phyloP scores from a whole-genome alignment of 1,139 yeast species.

The Candida glucosophila region DNA sequence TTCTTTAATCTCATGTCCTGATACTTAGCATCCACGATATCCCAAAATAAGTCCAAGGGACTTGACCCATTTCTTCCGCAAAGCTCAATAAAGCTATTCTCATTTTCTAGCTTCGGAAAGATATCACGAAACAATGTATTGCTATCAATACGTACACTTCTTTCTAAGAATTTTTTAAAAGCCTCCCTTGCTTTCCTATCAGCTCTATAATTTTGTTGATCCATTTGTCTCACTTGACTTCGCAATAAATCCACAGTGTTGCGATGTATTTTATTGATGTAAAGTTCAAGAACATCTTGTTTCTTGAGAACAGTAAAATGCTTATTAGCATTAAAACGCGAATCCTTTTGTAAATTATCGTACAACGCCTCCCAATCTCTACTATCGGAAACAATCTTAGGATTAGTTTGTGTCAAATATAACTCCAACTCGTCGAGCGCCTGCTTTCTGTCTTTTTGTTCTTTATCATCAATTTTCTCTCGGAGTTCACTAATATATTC shows the following conservation, averaged over 20 bases:
- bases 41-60: slow-evolving; percentile 74
- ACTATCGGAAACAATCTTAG: slow-evolving; percentile 20
- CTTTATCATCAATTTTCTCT: slow-evolving; percentile 23
- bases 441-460: slow-evolving; percentile 27
- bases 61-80: slow-evolving; percentile 78
- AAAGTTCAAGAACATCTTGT: slow-evolving; percentile 52
- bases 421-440: slow-evolving; percentile 48
- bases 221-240: slow-evolving; percentile 23
- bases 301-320: slow-evolving; percentile 46
- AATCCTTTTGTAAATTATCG: slow-evolving; percentile 30
- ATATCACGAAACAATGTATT: slow-evolving; percentile 55
- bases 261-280: slow-evolving; percentile 40
- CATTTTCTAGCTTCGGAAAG: slow-evolving; percentile 43
- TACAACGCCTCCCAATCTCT: slow-evolving; percentile 41
- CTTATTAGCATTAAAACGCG: slow-evolving; percentile 50
- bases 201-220: slow-evolving; percentile 33
- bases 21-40: slow-evolving; percentile 56
- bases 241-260: slow-evolving; percentile 26
- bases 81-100: slow-evolving; percentile 49
- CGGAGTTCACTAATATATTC: slow-evolving; percentile 39
- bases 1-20: slow-evolving; percentile 49
- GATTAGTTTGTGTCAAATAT: slow-evolving; percentile 33
- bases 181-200: slow-evolving; percentile 63
- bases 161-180: slow-evolving; percentile 40
- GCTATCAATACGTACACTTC: slow-evolving; percentile 38